These are phyloP conservation scores for Cokeromyces recurvatus DNA, from an alignment of 371 early-diverging fungal genomes.

Conservation along the genomic window DNA sequence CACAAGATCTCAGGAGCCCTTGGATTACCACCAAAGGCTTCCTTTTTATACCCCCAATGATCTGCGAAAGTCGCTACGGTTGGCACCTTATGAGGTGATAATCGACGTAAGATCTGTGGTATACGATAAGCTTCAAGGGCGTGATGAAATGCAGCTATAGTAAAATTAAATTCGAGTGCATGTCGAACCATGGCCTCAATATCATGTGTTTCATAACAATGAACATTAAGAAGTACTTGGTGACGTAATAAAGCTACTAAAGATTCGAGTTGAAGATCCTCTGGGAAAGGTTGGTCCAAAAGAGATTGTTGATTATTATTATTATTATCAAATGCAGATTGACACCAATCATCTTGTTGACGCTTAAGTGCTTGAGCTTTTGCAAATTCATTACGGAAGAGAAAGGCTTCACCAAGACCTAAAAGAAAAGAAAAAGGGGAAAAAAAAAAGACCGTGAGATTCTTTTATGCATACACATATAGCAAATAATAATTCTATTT, in stretches of 20 bases:
- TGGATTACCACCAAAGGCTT: conserved; percentile 65
- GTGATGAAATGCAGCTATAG: conserved; percentile 77
- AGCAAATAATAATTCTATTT: too few species aligned
- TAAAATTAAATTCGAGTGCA: conserved; percentile 72
- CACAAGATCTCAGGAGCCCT: conserved; percentile 55
- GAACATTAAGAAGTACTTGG: conserved; percentile 68
- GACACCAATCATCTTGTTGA: conserved; percentile 80
- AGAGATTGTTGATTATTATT: conserved; percentile 6
- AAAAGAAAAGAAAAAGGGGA: too few species aligned
- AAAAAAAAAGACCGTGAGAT: background rate
- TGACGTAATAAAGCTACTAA: conserved; percentile 67
- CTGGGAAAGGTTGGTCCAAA: conserved; percentile 57
- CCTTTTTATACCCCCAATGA: conserved; percentile 72
- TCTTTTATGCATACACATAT: too few species aligned
- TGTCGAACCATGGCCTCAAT: conserved; percentile 73
- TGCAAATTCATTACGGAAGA: conserved; percentile 59
- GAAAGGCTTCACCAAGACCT: conserved; percentile 70
- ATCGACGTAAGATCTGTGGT: conserved; percentile 60
- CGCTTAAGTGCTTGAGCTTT: conserved; percentile 49
- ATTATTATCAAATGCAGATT: conserved; percentile 28
- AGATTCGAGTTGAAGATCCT: conserved; percentile 55
- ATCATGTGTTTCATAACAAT: conserved; percentile 71
- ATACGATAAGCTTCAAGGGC: conserved; percentile 76
- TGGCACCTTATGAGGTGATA: conserved; percentile 36
- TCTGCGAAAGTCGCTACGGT: conserved; percentile 68